Base-by-base conservation (phyloP, 352 stramenopile genomes). In the Halophytophthora polymorphica region DNA sequence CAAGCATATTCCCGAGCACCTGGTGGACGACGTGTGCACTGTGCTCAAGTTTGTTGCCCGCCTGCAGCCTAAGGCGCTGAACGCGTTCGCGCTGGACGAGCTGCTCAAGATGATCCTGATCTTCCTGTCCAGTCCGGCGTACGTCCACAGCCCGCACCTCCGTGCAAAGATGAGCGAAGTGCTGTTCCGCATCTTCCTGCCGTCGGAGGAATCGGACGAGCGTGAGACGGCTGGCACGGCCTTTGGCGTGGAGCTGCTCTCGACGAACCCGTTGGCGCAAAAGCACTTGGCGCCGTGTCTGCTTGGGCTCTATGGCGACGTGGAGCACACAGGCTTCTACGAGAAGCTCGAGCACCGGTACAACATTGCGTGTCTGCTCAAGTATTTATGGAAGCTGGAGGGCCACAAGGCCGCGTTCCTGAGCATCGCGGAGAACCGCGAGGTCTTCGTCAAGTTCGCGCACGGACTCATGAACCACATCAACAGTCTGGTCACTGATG, bases 401-500 rank as follows among this genome's bases (percentile, higher is more conserved):
- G 91, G 93, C 21, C 96, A 99, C 72, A 96, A 97, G 55, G 58
- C 86, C 10, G 95, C 96, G 6, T 99, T 99, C 62, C 71, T 91
- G 37, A 61, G 74, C 22, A 98, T 99, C 56, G 90, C 94, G 3
- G 72, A 91, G 54, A 91, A 98, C 58, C 80, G 89, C 55, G 70
- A 87, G 13, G 93, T 74, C 35, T 99, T 99, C 58, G 90, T 98
- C 51, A 98, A 96, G 58, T 99, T 99, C 77, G 94, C 97, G 7
- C 98, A 99, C 60, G 97, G 97, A 14, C 87, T 99, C 54, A 97
- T 99, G 66, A 99, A 99, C 70, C 96, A 99, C 69, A 99, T 98
- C 54, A 99, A 99, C 63, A 80, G 88, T 31, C 68, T 98, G 28
- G 96, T 99, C 29, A 96, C 92, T 0, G 90, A 88, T 66, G 95